Base-by-base conservation (phyloP, 2,329 filamentous ascomycete genomes). In the Aspergillus persii region DNA sequence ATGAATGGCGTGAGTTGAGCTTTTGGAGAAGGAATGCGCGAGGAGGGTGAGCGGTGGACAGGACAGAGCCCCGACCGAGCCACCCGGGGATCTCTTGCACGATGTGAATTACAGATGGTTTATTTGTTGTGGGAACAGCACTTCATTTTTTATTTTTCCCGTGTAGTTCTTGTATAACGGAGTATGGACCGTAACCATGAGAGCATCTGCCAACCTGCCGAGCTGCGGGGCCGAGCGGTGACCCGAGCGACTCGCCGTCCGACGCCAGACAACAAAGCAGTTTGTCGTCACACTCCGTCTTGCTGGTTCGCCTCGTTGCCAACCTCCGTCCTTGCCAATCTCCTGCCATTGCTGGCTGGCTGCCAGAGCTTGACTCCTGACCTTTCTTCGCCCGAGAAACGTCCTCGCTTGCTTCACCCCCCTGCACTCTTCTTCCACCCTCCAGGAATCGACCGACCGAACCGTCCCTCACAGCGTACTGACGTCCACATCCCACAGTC, bases 201-300 rank as follows among this genome's bases (percentile, higher is more conserved):
- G 12, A 39, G 15, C 15, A n/a, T n/a, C 9, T 50, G 23, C 44
- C 44, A 8, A 47, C 18, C 9, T 15, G 31, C 9, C 26, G 33
- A 53, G 30, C 39, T 33, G 64, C 61, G 63, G 65, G 65, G 66
- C 58, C 57, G 59, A 64, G 63, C 65, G 65, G 65, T 67, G 65
- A 66, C 36, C 65, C 60, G 60, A 60, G 61, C 62, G 61, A 66
- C 64, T 36, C 54, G 54, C 57, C 50, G 58, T 41, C 58, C 56
- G 52, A 60, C 64, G 63, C 67, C 65, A 66, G 63, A 68, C 65
- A 66, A 66, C 66, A 67, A 63, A 67, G 61, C 64, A 66, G 49
- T 50, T 55, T 44, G 52, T 62, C 57, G 58, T 63, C 61, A 61
- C 61, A 61, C 61, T 54, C 56, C 36, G 33, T 36, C 49, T 59